Evolutionary conservation across 495 filamentous ascomycete species (phyloP).

Genomic region (Penicillium coprophilum): DNA sequence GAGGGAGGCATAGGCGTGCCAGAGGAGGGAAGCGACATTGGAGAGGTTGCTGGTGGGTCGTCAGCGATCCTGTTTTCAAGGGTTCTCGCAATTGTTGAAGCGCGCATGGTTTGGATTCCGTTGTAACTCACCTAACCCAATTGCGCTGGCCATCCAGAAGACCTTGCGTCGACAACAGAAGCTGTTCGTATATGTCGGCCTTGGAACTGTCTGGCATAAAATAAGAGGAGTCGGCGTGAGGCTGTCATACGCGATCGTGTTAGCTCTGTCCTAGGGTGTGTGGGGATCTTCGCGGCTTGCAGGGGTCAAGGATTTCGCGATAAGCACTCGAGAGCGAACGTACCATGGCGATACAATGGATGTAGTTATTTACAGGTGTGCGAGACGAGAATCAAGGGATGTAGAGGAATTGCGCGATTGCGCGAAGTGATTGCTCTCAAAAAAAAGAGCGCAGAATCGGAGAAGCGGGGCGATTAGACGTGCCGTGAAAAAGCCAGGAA

Average conservation of each 20-base stretch:
- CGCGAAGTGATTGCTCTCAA: not conserved
- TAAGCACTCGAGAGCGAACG: not conserved
- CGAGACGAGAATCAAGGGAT: not conserved
- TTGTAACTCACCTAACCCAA: constrained; percentile 77
- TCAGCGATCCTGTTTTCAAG: not conserved
- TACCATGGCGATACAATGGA: constrained; percentile 6
- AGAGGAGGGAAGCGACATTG: constrained; percentile 80
- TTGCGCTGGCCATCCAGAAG: constrained; percentile 79
- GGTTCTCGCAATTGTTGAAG: not conserved
- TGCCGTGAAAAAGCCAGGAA: not conserved
- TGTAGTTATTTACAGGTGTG: not conserved
- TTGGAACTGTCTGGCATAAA: constrained; percentile 68
- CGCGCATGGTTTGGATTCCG: not conserved
- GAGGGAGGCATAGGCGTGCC: constrained; percentile 80
- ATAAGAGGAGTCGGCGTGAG: constrained; percentile 82
- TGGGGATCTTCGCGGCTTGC: not conserved
- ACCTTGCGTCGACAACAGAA: constrained; percentile 67
- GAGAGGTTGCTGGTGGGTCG: constrained; percentile 67
- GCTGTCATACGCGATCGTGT: constrained; percentile 47
- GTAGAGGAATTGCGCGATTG: not conserved
- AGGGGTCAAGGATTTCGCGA: not conserved
- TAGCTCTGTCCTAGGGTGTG: not conserved
- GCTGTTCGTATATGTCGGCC: constrained; percentile 71
- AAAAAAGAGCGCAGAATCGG: not conserved
- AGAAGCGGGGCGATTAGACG: constrained; percentile 5